A percentile compares a stretch with the other conserved stretches of the same genome.
phyloP scores from a whole-genome alignment of 371 early-diverging fungal genomes.

The Synchytrium microbalum region DNA sequence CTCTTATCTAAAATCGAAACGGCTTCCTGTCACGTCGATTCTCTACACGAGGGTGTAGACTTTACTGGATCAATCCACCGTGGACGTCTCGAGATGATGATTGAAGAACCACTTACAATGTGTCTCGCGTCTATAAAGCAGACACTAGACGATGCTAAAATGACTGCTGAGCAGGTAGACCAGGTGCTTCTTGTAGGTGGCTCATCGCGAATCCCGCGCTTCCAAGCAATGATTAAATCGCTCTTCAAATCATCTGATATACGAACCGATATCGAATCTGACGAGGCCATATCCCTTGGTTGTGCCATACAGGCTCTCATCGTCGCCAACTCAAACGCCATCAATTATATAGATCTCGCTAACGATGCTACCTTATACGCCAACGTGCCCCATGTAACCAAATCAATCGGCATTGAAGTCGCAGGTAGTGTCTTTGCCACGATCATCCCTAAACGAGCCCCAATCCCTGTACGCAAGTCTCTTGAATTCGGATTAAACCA shows the following conservation, averaged over 20 bases:
- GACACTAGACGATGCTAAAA: slow-evolving; percentile 60
- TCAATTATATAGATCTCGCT: slow-evolving; percentile 5
- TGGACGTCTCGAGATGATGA: slow-evolving; percentile 85
- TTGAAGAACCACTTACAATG: slow-evolving; percentile 62
- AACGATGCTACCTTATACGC: slow-evolving; percentile 26
- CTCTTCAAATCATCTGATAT: slow-evolving; percentile 32
- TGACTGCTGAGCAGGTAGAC: slow-evolving; percentile 42
- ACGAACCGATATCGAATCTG: slow-evolving; percentile 49
- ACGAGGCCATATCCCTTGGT: slow-evolving; percentile 44
- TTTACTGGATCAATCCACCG: slow-evolving; percentile 81
- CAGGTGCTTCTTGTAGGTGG: slow-evolving; percentile 65
- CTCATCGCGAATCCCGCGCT: slow-evolving; percentile 50
- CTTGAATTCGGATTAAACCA: slow-evolving; percentile 60
- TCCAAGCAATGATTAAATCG: slow-evolving; percentile 41
- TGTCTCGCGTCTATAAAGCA: slow-evolving; percentile 66
- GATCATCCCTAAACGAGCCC: slow-evolving; percentile 72
- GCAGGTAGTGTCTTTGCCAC: slow-evolving; percentile 64
- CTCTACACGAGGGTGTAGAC: slow-evolving; percentile 88
- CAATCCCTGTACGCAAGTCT: slow-evolving; percentile 74
- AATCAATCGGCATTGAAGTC: slow-evolving; percentile 71
- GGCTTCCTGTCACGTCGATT: slow-evolving; percentile 90
- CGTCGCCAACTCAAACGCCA: slow-evolving; percentile 6
- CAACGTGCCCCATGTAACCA: slow-evolving; percentile 52
- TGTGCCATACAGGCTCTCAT: slow-evolving; percentile 41
- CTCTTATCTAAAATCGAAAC: slow-evolving; percentile 76